Percentiles rank a stretch among this genome's conserved stretches.
These are phyloP conservation scores for Phlebiopsis flavidoalba DNA, from an alignment of 768 basidiomycete genomes.

Conservation along the genomic window DNA sequence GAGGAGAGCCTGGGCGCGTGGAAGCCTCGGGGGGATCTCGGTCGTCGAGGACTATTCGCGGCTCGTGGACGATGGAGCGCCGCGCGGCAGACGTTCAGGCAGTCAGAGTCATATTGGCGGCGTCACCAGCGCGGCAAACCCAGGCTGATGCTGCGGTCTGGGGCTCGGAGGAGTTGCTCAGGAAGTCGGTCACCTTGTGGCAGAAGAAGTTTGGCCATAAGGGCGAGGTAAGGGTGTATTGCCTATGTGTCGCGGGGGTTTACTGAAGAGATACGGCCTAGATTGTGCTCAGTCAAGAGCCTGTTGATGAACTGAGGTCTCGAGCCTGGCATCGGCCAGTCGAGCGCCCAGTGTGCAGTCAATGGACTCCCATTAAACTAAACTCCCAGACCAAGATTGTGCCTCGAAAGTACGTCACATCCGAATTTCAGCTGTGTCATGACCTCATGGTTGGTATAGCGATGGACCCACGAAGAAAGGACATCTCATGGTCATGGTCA, in stretches of 20 bases:
- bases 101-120: conserved; percentile 68
- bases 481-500: conserved; percentile 69
- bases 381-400: conserved; percentile 70
- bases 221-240: conserved; percentile 53
- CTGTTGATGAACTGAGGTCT: conserved; percentile 51
- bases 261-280: conserved; percentile 23
- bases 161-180: conserved; percentile 61
- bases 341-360: conserved; percentile 32
- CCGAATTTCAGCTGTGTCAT: neutral
- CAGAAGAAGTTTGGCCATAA: conserved; percentile 73
- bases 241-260: neutral
- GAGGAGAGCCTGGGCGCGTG: conserved; percentile 81
- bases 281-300: conserved; percentile 77
- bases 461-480: conserved; percentile 85
- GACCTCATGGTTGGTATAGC: conserved; percentile 33
- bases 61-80: conserved; percentile 63
- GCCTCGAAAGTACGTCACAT: conserved; percentile 54
- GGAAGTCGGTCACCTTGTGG: conserved; percentile 75
- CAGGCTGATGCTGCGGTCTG: conserved; percentile 54
- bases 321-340: conserved; percentile 25
- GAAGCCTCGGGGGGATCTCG: conserved; percentile 84
- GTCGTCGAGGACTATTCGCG: conserved; percentile 84
- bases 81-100: conserved; percentile 89
- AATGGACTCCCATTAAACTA: conserved; percentile 57
- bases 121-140: conserved; percentile 44